Base-by-base conservation (phyloP, 345 rosid species). In the Corchorus olitorius region DNA sequence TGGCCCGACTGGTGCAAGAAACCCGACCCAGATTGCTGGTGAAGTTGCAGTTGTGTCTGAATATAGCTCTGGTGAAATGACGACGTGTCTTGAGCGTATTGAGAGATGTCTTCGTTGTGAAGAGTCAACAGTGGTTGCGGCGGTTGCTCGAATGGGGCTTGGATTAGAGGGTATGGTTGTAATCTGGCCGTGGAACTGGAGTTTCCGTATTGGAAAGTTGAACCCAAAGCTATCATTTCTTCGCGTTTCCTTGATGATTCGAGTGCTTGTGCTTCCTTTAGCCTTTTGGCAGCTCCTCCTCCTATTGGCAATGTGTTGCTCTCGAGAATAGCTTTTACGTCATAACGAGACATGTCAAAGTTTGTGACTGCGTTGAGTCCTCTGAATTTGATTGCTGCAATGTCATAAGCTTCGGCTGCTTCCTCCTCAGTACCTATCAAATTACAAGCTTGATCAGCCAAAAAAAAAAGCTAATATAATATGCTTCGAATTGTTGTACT, bases 331-430 rank as follows among this genome's bases (percentile, higher is more conserved):
- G 94, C 91, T 82, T 96, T 96, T 62, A 96, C 99, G 41, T 96
- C 99, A 45, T 96, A 96, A 6, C 99, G 93, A 59, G 80, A 94
- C 89, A 96, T 96, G 87, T 96, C 98, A 45, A 96, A 96, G 85
- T 96, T 96, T 60, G 99, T 96, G 16, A 96, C 98, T 0, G 99
- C 98, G 6, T 84, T 94, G 14, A 93, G 86, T 16, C 99, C 99
- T 66, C 99, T 79, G 75, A 94, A 96, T 79, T 94, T 96, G 70
- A 96, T 96, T 0, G 99, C 99, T 3, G 99, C 99, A 34, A 96
- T 92, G 86, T 96, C 99, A 71, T 96, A 96, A 8, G 99, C 99
- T 81, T 96, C 99, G 3, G 99, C 99, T 35, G 99, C 99, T 79
- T 96, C 99, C 84, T 96, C 98, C 84, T 96, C 99, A 1, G 99